Evolutionary conservation across 768 basidiomycete genomes (phyloP), one percentile per base, ranked within the genome.

Genomic region (Dictyophora rubrovolvata): DNA sequence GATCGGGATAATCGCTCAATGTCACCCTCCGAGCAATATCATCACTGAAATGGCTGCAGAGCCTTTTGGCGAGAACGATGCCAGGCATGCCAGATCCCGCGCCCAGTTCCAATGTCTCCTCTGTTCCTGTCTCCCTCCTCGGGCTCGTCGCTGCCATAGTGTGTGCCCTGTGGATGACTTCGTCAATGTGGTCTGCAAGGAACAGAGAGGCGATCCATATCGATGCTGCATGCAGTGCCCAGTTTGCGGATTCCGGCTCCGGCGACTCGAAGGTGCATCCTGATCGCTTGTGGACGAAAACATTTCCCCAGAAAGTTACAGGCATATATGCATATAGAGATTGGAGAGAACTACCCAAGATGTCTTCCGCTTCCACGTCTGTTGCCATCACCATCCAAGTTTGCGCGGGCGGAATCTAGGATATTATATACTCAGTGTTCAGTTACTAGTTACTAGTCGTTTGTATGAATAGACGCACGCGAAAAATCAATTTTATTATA

Each of bases 191-290:
- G 67, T 87, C 81, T 50, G 84, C 84, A 48, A 89, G 69, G 70
- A 81, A 86, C 48, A 80, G 69, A 16, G 87, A 80, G 5, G 88
- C 77, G 6, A 75, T 71, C 89, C 87, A 91, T 65, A 90, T 81
- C 16, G 85, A 85, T 21, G 85, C 83, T 1, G 88, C 89, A 60
- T 91, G 87, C 2, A 90, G 69, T 1, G 79, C 74, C 88, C 88
- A 90, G 65, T 89, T 87, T 17, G 76, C 73, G 20, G 84, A 72
- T 11, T 77, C 72, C 11, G 87, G 84, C 65, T 89, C 84, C 11
- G 88, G 87, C 1, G 79, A 83, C 14, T 68, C 66, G 48, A 88
- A 69, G 0, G 74, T 72, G 53, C 87, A 20, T 17, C 61, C 61
- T 10, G 61, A 57, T 12, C 23, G 22, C n/a, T 21, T 37, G 33